Evolutionary conservation across 2,329 filamentous ascomycete genomes (phyloP), one percentile per base, ranked within the genome.

Genomic region (Colletotrichum musicola): DNA sequence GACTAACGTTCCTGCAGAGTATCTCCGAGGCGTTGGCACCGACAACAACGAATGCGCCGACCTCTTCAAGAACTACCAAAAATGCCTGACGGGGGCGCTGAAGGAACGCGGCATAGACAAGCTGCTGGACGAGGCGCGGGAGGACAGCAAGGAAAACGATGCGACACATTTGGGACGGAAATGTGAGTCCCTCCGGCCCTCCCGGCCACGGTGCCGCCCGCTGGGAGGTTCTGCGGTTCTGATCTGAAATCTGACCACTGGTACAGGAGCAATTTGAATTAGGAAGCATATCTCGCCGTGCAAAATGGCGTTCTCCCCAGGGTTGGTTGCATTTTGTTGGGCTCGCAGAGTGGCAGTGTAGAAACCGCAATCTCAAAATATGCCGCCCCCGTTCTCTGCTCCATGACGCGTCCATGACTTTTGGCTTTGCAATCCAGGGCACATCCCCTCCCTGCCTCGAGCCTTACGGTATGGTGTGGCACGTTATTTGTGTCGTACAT

Each of bases 31-130:
- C 18, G 91, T 91, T 68, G 92, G 94, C 49, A 92, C 90, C 47
- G 90, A 90, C 53, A 94, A 95, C 78, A 87, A 90, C 65, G 95
- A 98, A 77, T 99, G 96, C 77, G 91, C 92, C 65, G 86, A 87
- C 12, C 84, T 98, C 6, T 98, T 99, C 78, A 92, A 93, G 73
- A 89, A 96, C 71, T 99, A 99, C 78, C 93, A 94, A 77, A 87
- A 89, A 67, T 99, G 96, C 77, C 81, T 99, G 49, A 90, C 89
- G 72, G 96, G 89, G 82, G 94, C 92, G 3, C 85, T 99, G 57
- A 97, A 96, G 80, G 90, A 94, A 64, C 89, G 92, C 75, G 96
- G 96, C 65, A 97, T 99, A 77, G 94, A 98, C 80, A 93, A 92
- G 75, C 93, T 98, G 85, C 84, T 99, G 12, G 93, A 95, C 7